These are phyloP conservation scores for Curvularia spicifera DNA, from an alignment of 2,329 filamentous ascomycete genomes.

Conservation along the genomic window DNA sequence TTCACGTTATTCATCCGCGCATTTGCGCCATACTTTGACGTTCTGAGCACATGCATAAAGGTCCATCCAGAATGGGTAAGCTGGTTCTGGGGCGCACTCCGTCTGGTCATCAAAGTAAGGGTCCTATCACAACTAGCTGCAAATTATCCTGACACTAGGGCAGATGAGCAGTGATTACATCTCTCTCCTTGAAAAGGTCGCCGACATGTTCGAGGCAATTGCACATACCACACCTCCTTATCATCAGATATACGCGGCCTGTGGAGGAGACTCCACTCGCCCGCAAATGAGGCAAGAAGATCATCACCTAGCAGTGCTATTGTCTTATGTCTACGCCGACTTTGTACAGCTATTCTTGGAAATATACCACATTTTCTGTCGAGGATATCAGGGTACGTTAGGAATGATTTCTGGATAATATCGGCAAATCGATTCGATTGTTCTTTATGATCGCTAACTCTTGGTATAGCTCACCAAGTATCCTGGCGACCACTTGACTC, in stretches of 20 bases:
- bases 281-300: conserved; percentile 14
- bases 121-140: not conserved
- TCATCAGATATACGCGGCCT: conserved; percentile 27
- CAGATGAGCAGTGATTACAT: conserved; percentile 32
- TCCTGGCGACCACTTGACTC: conserved; percentile 41
- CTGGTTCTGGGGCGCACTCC: conserved; percentile 35
- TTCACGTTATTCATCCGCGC: conserved; percentile 28
- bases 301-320: conserved; percentile 20
- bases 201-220: conserved; percentile 35
- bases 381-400: conserved; percentile 33
- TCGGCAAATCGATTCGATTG: not conserved
- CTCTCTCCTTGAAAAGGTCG: conserved; percentile 33
- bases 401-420: conserved; percentile 15
- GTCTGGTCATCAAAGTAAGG: conserved; percentile 34
- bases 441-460: not conserved
- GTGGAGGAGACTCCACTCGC: conserved; percentile 16
- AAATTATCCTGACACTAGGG: not conserved
- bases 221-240: conserved; percentile 33
- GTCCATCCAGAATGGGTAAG: conserved; percentile 28
- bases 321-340: conserved; percentile 39
- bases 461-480: conserved; percentile 6
- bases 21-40: conserved; percentile 38
- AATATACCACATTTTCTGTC: conserved; percentile 36
- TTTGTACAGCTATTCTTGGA: conserved; percentile 36
- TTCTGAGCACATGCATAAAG: conserved; percentile 29